phyloP scores from a whole-genome alignment of 2,329 filamentous ascomycete genomes.

The Monosporascus sp. region DNA sequence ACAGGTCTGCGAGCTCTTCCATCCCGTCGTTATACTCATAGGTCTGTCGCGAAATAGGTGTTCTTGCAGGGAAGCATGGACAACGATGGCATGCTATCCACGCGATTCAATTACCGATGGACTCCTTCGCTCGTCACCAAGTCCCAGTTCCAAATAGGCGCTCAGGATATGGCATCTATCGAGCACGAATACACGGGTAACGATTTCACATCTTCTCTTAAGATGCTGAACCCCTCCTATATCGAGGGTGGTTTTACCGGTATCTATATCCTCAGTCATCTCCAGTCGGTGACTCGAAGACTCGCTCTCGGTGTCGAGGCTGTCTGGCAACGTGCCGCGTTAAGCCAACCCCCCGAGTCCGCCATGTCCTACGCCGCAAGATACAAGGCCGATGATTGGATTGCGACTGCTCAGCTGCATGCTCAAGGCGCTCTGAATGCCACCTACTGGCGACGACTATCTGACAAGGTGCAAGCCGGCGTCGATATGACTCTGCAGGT shows the following conservation, averaged over 20 bases:
- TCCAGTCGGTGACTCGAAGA: slow-evolving; percentile 85
- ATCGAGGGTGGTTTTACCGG: slow-evolving; percentile 90
- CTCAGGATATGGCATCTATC: slow-evolving; percentile 84
- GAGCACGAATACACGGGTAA: slow-evolving; percentile 92
- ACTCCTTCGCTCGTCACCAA: slow-evolving; percentile 75
- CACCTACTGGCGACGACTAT: slow-evolving; percentile 89
- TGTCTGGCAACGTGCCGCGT: slow-evolving; percentile 84
- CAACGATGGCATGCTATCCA: slow-evolving; percentile 81
- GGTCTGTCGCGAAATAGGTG: slow-evolving; percentile 49
- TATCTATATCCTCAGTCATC: slow-evolving; percentile 92
- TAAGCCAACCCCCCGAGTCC: slow-evolving; percentile 84
- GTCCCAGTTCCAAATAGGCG: slow-evolving; percentile 75
- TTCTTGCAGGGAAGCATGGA: slow-evolving; percentile 96
- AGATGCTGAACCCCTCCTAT: slow-evolving; percentile 90
- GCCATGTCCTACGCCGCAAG: slow-evolving; percentile 83
- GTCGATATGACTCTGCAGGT: slow-evolving; percentile 91
- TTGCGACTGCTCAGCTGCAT: slow-evolving; percentile 84
- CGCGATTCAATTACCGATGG: slow-evolving; percentile 93
- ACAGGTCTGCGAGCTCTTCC: slow-evolving; percentile 5
- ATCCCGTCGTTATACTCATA: slow-evolving; percentile 1
- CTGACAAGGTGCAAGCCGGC: slow-evolving; percentile 93
- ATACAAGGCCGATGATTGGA: slow-evolving; percentile 91
- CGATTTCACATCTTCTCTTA: slow-evolving; percentile 90
- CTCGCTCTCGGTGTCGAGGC: slow-evolving; percentile 83
- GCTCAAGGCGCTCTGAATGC: slow-evolving; percentile 83